These are phyloP conservation scores for Coemansia sp. DNA, from an alignment of 192 early-diverging fungal genomes.

Conservation along the genomic window DNA sequence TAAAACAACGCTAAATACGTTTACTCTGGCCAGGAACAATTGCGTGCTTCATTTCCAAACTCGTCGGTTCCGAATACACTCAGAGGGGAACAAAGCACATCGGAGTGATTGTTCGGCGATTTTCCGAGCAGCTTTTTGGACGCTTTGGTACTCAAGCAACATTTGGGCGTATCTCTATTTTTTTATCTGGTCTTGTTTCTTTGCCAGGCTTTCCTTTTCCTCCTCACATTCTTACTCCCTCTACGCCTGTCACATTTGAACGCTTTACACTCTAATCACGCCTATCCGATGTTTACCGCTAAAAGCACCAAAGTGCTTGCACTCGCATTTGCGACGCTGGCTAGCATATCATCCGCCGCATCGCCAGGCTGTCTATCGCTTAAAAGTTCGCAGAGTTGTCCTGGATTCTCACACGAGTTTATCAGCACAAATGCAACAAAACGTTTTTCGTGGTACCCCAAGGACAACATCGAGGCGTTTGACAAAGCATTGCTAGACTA, in stretches of 20 bases:
- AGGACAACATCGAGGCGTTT: slow-evolving; percentile 44
- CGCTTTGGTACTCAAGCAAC: not conserved
- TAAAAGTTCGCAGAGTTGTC: slow-evolving; percentile 44
- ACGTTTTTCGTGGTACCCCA: slow-evolving; percentile 50
- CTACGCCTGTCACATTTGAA: not conserved
- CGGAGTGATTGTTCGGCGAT: not conserved
- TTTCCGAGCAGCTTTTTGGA: not conserved
- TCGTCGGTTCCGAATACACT: slow-evolving; percentile 4
- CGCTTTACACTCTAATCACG: not conserved
- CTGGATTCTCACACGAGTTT: slow-evolving; percentile 42
- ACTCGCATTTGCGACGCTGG: slow-evolving; percentile 12
- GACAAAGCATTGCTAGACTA: slow-evolving; percentile 52
- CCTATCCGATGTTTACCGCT: slow-evolving; percentile 5
- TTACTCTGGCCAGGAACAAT: slow-evolving; percentile 7
- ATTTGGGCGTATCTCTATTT: too few relatives aligned
- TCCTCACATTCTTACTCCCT: not conserved
- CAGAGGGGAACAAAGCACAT: not conserved
- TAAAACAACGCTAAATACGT: slow-evolving; percentile 2
- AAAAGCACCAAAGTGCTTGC: slow-evolving; percentile 13
- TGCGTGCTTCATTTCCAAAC: not conserved
- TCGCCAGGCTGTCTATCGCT: slow-evolving; percentile 32
- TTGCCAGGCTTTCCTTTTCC: not conserved
- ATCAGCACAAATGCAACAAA: slow-evolving; percentile 50
- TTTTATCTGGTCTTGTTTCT: not conserved
- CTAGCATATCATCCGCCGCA: not conserved